A percentile compares a stretch with the other conserved stretches of the same genome.
phyloP scores from a whole-genome alignment of 2,329 filamentous ascomycete species.

The Camillea tinctor region DNA sequence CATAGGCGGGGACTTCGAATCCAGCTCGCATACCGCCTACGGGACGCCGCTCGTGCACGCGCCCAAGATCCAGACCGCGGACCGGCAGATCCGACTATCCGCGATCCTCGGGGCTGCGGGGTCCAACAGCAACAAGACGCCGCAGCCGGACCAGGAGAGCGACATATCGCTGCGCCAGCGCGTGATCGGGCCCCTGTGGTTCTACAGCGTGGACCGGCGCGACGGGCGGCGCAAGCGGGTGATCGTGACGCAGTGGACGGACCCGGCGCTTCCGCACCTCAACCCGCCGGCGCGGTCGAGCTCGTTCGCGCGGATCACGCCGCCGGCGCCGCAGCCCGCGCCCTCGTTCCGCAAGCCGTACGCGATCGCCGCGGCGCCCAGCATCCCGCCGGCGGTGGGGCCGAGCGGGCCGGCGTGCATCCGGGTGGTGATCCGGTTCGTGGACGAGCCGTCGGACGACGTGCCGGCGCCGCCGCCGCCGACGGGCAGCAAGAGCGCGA shows the following conservation, averaged over 20 bases:
- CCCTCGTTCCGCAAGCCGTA: too few species aligned
- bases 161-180: slow-evolving; percentile 53
- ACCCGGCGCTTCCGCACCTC: too few species aligned
- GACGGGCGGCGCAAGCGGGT: slow-evolving; percentile 31
- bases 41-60: slow-evolving; percentile 49
- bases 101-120: slow-evolving; percentile 45
- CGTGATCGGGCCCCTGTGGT: slow-evolving; percentile 69
- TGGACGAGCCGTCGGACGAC: too few species aligned
- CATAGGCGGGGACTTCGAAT: background rate
- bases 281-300: too few species aligned
- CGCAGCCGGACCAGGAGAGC: background rate
- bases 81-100: slow-evolving; percentile 50
- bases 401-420: too few species aligned
- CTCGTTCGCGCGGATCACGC: too few species aligned
- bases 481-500: too few species aligned
- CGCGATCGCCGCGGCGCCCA: too few species aligned
- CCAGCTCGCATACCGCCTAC: slow-evolving; percentile 28
- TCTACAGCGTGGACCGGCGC: slow-evolving; percentile 28
- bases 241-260: slow-evolving; percentile 8
- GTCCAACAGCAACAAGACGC: background rate
- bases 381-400: too few species aligned
- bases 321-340: too few species aligned
- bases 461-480: too few species aligned
- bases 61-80: slow-evolving; percentile 67
- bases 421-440: too few species aligned